These are phyloP conservation scores for Ruellia speciosa DNA, from an alignment of 305 asterid species.

Conservation along the genomic window DNA sequence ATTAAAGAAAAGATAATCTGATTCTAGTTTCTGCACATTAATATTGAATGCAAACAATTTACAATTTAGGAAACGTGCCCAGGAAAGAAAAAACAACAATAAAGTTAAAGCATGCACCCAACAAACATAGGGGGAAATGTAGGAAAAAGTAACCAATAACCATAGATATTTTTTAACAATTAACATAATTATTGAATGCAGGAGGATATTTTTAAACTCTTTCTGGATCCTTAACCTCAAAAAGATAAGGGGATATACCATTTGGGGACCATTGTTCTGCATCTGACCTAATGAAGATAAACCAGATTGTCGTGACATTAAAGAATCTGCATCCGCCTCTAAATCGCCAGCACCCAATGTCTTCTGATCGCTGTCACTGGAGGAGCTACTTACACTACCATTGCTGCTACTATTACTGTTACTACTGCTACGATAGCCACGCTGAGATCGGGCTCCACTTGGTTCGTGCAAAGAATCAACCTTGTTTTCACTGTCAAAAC, in stretches of 20 bases:
- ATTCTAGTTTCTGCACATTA: conserved; percentile 1
- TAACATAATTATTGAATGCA: neutral
- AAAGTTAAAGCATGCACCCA: neutral
- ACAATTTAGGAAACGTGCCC: no score
- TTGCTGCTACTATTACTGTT: conserved; percentile 88
- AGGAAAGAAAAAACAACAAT: neutral
- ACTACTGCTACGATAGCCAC: conserved; percentile 73
- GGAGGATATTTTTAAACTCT: neutral
- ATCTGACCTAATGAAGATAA: conserved; percentile 67
- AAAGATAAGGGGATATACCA: conserved; percentile 31
- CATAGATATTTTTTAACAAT: no score
- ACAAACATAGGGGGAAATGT: neutral
- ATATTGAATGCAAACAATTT: neutral
- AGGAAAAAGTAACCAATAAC: neutral
- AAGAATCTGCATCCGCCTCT: conserved; percentile 99
- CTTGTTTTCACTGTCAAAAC: conserved; percentile 51
- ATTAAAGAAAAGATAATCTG: neutral
- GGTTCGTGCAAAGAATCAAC: conserved; percentile 60
- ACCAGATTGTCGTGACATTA: conserved; percentile 77
- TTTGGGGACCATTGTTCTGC: conserved; percentile 52
- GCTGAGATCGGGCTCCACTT: conserved; percentile 54
- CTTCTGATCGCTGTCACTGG: conserved; percentile 79
- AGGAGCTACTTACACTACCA: conserved; percentile 79
- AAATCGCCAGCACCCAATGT: conserved; percentile 75
- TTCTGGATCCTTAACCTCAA: conserved; percentile 14